Base-by-base conservation (phyloP, 768 basidiomycete genomes). In the Leccinum truebloodii region DNA sequence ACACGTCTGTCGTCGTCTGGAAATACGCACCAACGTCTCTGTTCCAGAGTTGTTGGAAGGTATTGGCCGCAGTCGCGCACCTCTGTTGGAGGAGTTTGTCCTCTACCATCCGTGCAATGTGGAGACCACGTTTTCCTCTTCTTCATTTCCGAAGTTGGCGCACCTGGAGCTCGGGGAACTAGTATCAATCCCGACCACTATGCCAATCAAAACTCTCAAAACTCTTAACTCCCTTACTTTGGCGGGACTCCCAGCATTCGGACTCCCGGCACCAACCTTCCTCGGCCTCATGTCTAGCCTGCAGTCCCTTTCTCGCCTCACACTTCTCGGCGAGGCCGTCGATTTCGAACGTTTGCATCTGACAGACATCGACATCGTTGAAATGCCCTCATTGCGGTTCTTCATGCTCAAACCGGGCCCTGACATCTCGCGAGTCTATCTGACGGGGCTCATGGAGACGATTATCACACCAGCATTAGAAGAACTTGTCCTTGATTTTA, bases 401-500 rank as follows among this genome's bases (percentile, higher is more conserved):
- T 41, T 71, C 56, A 39, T 51, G 8, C 62, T 72, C 18, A 69
- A 59, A 48, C 73, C 73, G 49, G 69, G 69, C 6, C 61, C 63
- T 14, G 69, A 71, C 35, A 63, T 73, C 24, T 74, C 73, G 9
- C 72, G 71, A 37, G 37, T 54, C 10, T 72, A 74, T 48, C 57
- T 73, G 35, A 70, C 67, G 4, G 59, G 67, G 5, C 56, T 72
- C 51, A 54, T 74, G 48, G 64, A 66, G 54, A 65, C 52, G 30
- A n/a, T 74, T 16, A 28, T 63, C 39, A 63, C 71, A 12, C 73
- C 73, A 18, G 59, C 56, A 22, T 39, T 72, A 18, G 59, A 69
- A 20, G 65, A 73, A 6, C 58, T 74, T 22, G 35, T 63, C 30
- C 64, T 72, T 24, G 67, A 72, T 56, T 74, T 72, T 56, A 61